A percentile compares a stretch with the other conserved stretches of the same genome.
Conservation (phyloP, 1,284 basidiomycete species). For the Boletus semigastroideus region DNA sequence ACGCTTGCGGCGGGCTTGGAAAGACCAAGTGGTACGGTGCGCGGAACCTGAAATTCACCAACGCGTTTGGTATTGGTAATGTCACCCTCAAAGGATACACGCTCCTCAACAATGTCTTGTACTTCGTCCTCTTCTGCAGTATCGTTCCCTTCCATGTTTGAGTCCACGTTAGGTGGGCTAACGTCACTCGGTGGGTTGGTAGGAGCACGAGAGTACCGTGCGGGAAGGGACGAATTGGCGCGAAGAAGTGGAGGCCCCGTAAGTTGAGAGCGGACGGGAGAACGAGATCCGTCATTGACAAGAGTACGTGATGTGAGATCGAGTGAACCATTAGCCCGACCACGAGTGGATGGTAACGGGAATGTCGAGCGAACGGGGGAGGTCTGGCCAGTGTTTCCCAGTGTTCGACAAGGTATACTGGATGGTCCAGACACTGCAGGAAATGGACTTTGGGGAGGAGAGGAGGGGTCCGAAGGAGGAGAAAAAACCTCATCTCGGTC, state of each 20-base stretch:
- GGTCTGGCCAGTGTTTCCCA: conserved; percentile 14
- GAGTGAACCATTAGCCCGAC: conserved; percentile 23
- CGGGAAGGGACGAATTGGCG: conserved; percentile 30
- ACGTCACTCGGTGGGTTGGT: conserved; percentile 14
- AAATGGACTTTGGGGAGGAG: conserved; percentile 23
- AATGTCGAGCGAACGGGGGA: conserved; percentile 27
- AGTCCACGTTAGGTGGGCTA: conserved; percentile 2
- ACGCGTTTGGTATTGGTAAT: conserved; percentile 38
- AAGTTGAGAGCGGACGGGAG: conserved; percentile 33
- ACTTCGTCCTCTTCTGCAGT: conserved; percentile 31
- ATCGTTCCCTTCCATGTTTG: conserved; percentile 22
- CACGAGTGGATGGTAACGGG: conserved; percentile 19
- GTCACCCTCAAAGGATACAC: conserved; percentile 25
- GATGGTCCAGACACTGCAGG: conserved; percentile 20
- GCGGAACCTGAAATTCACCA: conserved; percentile 36
- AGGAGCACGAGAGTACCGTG: conserved; percentile 32
- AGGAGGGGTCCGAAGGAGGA: conserved; percentile 19
- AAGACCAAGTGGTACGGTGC: conserved; percentile 39
- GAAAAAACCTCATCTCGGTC: conserved; percentile 37
- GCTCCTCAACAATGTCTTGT: conserved; percentile 20
- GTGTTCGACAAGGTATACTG: conserved; percentile 14
- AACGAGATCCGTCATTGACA: conserved; percentile 25
- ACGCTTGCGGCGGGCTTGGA: conserved; percentile 19
- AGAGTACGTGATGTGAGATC: conserved; percentile 25
- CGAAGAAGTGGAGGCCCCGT: conserved; percentile 31